Percentiles rank a stretch among this genome's conserved stretches.
Conservation (phyloP, 768 basidiomycete genomes). For the Russula ochroleuca region DNA sequence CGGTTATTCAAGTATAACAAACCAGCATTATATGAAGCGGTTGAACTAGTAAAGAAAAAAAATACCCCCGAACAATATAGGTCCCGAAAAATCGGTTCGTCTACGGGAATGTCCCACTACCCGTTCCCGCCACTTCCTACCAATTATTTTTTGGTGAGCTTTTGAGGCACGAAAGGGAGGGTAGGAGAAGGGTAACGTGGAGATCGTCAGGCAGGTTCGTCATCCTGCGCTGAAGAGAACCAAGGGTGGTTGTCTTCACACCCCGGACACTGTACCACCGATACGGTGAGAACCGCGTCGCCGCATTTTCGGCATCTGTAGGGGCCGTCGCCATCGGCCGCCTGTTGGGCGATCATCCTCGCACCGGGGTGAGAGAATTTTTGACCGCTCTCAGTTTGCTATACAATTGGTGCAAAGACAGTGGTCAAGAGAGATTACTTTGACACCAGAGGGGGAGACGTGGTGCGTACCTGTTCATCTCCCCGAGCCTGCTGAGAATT, state of each 20-base stretch:
- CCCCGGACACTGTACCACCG: neutral
- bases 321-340: neutral
- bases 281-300: neutral
- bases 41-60: neutral
- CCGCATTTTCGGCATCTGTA: neutral
- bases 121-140: neutral
- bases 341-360: neutral
- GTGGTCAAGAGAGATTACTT: neutral
- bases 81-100: too few relatives aligned
- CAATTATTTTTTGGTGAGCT: neutral
- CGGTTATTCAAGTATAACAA: too few relatives aligned
- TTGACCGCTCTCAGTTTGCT: neutral
- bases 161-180: neutral
- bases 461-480: neutral
- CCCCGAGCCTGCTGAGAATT: neutral
- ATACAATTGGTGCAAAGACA: neutral
- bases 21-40: neutral
- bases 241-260: neutral
- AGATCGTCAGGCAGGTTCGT: too few relatives aligned
- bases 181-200: too few relatives aligned
- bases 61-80: neutral
- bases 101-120: neutral
- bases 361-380: neutral
- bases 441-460: neutral
- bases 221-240: neutral